Evolutionary conservation across 768 basidiomycete species (phyloP).

Genomic region (Phaffia australis): DNA sequence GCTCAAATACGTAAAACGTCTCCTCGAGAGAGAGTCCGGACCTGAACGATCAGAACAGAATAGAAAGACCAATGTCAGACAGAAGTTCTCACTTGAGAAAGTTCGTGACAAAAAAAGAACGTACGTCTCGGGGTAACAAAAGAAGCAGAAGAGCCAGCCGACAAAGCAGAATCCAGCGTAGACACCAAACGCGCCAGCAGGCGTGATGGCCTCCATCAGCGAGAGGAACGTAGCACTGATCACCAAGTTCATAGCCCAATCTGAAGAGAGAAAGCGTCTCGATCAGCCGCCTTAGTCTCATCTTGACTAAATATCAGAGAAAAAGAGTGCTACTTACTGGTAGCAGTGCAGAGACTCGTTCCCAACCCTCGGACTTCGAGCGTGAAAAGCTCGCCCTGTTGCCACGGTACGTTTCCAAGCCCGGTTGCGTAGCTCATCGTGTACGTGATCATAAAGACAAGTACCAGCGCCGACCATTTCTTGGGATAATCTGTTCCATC

Average conservation of each 20-base stretch:
- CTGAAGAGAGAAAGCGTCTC: background rate
- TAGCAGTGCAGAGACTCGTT: conserved; percentile 60
- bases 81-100: conserved; percentile 14
- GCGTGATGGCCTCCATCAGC: conserved; percentile 62
- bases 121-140: conserved; percentile 69
- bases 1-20: conserved; percentile 45
- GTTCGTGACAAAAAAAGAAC: conserved; percentile 36
- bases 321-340: conserved; percentile 36
- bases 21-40: conserved; percentile 32
- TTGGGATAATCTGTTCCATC: conserved; percentile 51
- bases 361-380: conserved; percentile 72
- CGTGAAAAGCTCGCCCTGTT: conserved; percentile 71
- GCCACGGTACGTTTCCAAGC: conserved; percentile 73
- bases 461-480: conserved; percentile 56
- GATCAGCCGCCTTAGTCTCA: background rate
- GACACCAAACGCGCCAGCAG: conserved; percentile 64
- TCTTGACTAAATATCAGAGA: background rate
- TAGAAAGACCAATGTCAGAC: background rate
- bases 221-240: conserved; percentile 71
- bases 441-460: conserved; percentile 73
- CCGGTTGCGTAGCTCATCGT: conserved; percentile 67
- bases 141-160: conserved; percentile 57
- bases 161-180: conserved; percentile 63
- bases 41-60: conserved; percentile 42
- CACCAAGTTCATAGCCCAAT: conserved; percentile 51